phyloP scores from a whole-genome alignment of 805 yeast species.

The Candida glaebosa region DNA sequence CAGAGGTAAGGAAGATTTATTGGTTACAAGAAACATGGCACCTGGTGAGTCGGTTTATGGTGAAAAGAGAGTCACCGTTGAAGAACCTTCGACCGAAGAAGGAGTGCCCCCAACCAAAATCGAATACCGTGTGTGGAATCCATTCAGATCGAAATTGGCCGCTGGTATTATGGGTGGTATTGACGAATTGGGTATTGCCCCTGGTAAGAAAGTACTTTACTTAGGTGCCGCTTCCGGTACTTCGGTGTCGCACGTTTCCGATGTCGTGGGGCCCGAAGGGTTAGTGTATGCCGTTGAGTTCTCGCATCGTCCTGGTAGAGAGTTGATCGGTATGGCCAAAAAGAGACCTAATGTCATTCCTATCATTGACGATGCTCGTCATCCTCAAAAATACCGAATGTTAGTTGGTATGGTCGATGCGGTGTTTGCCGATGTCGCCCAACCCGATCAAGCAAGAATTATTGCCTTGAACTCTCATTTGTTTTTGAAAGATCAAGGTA shows the following conservation, averaged over 20 bases:
- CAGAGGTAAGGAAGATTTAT: conserved; percentile 98
- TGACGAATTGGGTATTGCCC: conserved; percentile 94
- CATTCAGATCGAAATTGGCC: conserved; percentile 98
- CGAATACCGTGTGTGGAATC: conserved; percentile 99
- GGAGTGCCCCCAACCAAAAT: conserved; percentile 88
- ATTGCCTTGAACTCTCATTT: conserved; percentile 97
- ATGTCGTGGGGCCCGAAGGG: conserved; percentile 99
- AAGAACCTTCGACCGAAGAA: conserved; percentile 87
- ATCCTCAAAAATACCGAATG: conserved; percentile 99
- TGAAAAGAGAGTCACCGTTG: conserved; percentile 92
- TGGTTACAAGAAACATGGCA: conserved; percentile 93
- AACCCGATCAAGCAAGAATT: conserved; percentile 99
- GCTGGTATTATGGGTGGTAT: conserved; percentile 99
- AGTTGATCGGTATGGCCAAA: conserved; percentile 98
- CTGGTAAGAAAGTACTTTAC: conserved; percentile 96
- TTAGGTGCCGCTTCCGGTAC: conserved; percentile 99
- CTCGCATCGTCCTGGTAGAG: conserved; percentile 99
- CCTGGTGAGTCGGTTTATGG: conserved; percentile 99
- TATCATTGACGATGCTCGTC: conserved; percentile 99
- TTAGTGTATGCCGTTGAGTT: conserved; percentile 98
- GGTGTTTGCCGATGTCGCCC: conserved; percentile 99
- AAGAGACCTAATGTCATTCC: conserved; percentile 99
- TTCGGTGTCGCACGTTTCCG: conserved; percentile 97
- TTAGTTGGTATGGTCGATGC: conserved; percentile 97
- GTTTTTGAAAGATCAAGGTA: conserved; percentile 98